phyloP scores from a whole-genome alignment of 371 early-diverging fungal genomes.

The Conidiobolus incongruus region DNA sequence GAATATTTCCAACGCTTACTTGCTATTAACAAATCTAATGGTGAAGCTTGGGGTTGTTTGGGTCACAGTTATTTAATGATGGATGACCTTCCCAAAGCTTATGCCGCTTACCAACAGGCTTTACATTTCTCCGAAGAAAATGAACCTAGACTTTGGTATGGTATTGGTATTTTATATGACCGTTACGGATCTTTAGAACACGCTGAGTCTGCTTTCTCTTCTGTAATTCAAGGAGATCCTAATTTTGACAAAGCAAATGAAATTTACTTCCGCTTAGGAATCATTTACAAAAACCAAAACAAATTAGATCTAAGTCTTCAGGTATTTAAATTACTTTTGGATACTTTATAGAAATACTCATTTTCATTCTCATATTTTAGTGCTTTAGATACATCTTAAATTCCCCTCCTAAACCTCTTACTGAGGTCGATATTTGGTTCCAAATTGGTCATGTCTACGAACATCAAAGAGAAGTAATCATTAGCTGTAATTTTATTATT shows the following conservation, averaged over 20 bases:
- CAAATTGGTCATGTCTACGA: constrained; percentile 95
- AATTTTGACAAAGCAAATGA: constrained; percentile 90
- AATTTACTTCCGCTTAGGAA: constrained; percentile 90
- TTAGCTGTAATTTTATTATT: background rate
- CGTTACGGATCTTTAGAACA: constrained; percentile 87
- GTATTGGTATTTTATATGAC: constrained; percentile 93
- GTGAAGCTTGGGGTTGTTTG: constrained; percentile 81
- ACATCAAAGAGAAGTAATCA: constrained; percentile 62
- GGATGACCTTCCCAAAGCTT: constrained; percentile 83
- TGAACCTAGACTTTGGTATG: constrained; percentile 97
- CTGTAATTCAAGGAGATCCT: constrained; percentile 70
- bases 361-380: constrained; percentile 10
- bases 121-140: constrained; percentile 49
- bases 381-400: constrained; percentile 82
- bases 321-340: constrained; percentile 16
- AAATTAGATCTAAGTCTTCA: constrained; percentile 68
- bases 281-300: constrained; percentile 89
- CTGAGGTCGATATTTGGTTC: constrained; percentile 89
- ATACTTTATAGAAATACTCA: too few species aligned
- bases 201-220: constrained; percentile 91
- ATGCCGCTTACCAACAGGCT: constrained; percentile 84
- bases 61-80: constrained; percentile 86
- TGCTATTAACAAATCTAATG: constrained; percentile 52
- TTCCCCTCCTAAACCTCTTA: constrained; percentile 85
- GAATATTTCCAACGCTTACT: constrained; percentile 73